A percentile compares a stretch with the other conserved stretches of the same genome.
These are phyloP conservation scores for Spiraea crenata DNA, from an alignment of 331 rosid species.

Conservation along the genomic window DNA sequence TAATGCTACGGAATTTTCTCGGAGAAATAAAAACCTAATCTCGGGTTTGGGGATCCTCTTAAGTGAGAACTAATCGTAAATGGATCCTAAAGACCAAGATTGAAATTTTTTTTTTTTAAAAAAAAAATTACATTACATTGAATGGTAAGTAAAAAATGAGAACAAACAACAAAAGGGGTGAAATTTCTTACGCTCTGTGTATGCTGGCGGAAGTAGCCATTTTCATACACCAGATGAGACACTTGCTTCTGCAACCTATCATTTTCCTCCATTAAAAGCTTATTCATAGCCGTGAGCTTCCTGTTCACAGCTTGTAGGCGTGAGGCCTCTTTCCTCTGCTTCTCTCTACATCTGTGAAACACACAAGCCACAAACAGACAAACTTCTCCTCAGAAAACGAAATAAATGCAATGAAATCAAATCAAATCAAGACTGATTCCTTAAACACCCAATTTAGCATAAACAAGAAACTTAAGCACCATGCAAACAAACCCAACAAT, in stretches of 20 bases:
- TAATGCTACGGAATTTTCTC: no score
- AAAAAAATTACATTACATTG: no score
- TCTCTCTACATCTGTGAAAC: slow-evolving; percentile 83
- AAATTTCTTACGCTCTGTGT: slow-evolving; percentile 60
- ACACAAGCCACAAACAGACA: slow-evolving; percentile 24
- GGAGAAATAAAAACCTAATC: not conserved
- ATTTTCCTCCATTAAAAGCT: slow-evolving; percentile 97
- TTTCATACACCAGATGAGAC: slow-evolving; percentile 92
- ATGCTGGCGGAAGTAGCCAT: slow-evolving; percentile 97
- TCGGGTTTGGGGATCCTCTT: not conserved
- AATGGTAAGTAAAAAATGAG: not conserved
- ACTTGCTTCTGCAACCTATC: slow-evolving; percentile 99
- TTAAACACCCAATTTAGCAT: not conserved
- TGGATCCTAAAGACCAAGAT: no score
- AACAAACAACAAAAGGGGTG: not conserved
- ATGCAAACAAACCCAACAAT: not conserved
- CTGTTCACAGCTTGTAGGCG: slow-evolving; percentile 89
- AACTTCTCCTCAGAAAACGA: not conserved
- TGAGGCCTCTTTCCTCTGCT: slow-evolving; percentile 96
- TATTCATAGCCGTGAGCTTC: slow-evolving; percentile 99
- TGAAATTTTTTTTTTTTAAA: no score
- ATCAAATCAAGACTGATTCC: not conserved
- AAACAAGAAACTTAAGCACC: not conserved
- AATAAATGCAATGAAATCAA: slow-evolving; percentile 6
- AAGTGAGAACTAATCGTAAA: no score